phyloP scores from a whole-genome alignment of 371 early-diverging fungal species.

The Circinella umbellata region DNA sequence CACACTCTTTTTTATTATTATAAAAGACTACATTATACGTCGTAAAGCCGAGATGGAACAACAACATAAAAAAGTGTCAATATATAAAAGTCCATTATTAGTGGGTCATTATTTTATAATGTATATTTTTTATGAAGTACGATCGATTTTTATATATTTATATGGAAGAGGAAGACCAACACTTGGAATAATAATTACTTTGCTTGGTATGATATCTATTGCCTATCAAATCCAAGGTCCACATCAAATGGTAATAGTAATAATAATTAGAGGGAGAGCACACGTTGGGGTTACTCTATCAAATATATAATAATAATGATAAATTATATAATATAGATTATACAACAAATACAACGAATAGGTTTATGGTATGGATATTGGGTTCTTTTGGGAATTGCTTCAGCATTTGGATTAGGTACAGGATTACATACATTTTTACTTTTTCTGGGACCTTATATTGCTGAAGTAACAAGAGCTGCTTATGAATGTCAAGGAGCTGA shows the following conservation, averaged over 20 bases:
- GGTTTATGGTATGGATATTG: constrained; percentile 86
- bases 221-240: constrained; percentile 27
- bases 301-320: too few relatives aligned
- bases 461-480: constrained; percentile 82
- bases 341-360: constrained; percentile 13
- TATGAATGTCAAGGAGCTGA: constrained; percentile 75
- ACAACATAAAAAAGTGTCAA: constrained; percentile 26
- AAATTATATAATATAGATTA: constrained; percentile 7
- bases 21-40: constrained; percentile 29
- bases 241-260: constrained; percentile 26
- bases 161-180: constrained; percentile 17
- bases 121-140: constrained; percentile 28
- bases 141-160: constrained; percentile 17
- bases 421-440: constrained; percentile 93
- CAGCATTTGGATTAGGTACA: constrained; percentile 91
- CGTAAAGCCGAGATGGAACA: constrained; percentile 29
- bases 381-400: constrained; percentile 83
- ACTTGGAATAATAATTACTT: constrained; percentile 12
- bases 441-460: constrained; percentile 90
- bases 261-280: not conserved
- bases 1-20: too few relatives aligned
- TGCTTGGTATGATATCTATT: constrained; percentile 7
- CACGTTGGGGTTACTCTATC: not conserved
- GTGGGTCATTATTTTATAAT: constrained; percentile 29
- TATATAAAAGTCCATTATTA: constrained; percentile 29